Base-by-base conservation (phyloP, 1,284 basidiomycete species). In the Microbotryum scabiosae region DNA sequence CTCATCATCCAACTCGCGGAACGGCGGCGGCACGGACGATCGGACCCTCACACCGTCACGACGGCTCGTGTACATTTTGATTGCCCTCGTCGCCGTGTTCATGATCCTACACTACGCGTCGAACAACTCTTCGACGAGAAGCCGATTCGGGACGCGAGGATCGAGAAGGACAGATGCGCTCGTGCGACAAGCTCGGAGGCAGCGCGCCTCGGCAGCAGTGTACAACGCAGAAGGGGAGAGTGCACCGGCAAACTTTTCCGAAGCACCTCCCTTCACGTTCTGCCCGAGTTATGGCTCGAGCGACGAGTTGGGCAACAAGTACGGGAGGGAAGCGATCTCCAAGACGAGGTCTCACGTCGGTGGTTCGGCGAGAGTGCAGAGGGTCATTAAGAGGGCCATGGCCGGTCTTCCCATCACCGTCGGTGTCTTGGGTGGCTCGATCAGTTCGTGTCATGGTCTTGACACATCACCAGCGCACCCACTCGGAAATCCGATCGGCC, bases 371-470 rank as follows among this genome's bases (percentile, higher is more conserved):
- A 80, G 92, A 49, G 78, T 96, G 5, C 88, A 91, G 74, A 81
- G 85, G 50, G 83, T 96, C 28, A 78, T 97, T 51, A 85, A 86
- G 72, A 85, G 87, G 73, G 92, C 90, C 0, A 79, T 97, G 72
- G 79, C 84, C 4, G 93, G 91, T 9, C 80, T 85, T 65, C 90
- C 91, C 5, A 82, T 96, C 26, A 94, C 91, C 12, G 88, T 97
- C 69, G 90, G 87, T 70, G 82, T 97, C 44, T 74, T 97, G 30
- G 92, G 92, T 53, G 90, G 92, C 60, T 91, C 88, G 86, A 89
- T 96, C 32, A 90, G 90, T 56, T 84, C 90, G 18, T 97, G 93
- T 74, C 90, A 93, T 74, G 92, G 93, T 41, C 86, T 91, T 2
- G 92, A 92, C 16, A 87, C 71, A 32, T 72, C 71, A 10, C 66